Percentiles rank a stretch among this genome's conserved stretches.
phyloP scores from a whole-genome alignment of 192 early-diverging fungal genomes.

The Backusella westeae region DNA sequence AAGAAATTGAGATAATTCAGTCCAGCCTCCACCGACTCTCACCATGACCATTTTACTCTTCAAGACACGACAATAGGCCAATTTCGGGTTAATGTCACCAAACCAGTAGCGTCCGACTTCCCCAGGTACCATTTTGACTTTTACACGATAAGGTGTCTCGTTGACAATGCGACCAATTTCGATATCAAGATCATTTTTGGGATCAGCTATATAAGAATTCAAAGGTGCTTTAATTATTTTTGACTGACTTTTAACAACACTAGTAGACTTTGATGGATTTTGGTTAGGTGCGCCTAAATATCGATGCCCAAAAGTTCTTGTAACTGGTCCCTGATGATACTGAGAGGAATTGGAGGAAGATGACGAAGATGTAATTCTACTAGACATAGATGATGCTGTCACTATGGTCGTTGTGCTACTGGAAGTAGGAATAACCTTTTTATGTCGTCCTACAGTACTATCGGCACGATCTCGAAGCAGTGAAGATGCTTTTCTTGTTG shows the following conservation, averaged over 20 bases:
- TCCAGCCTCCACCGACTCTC: constrained; percentile 57
- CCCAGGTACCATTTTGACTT: constrained; percentile 46
- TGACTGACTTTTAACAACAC: not conserved
- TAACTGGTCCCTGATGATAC: not conserved
- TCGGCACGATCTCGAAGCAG: constrained; percentile 7
- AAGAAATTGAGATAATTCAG: constrained; percentile 33
- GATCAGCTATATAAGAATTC: constrained; percentile 41
- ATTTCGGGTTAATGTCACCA: constrained; percentile 60
- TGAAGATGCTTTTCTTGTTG: constrained; percentile 25
- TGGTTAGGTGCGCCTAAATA: constrained; percentile 1
- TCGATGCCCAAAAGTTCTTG: not conserved
- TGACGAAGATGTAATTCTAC: not conserved
- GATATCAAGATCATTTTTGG: constrained; percentile 52
- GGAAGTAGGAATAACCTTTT: constrained; percentile 1
- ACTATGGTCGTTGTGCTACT: not conserved
- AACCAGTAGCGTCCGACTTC: constrained; percentile 64
- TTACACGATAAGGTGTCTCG: constrained; percentile 48
- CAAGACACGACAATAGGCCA: constrained; percentile 61
- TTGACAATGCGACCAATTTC: constrained; percentile 61
- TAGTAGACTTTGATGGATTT: constrained; percentile 10
- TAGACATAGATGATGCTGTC: not conserved
- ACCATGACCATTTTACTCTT: constrained; percentile 64
- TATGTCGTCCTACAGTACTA: not conserved
- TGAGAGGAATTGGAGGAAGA: not conserved
- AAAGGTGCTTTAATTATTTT: constrained; percentile 1